Evolutionary conservation across 2,329 filamentous ascomycete species (phyloP).

Genomic region (Diaporthe sp.): DNA sequence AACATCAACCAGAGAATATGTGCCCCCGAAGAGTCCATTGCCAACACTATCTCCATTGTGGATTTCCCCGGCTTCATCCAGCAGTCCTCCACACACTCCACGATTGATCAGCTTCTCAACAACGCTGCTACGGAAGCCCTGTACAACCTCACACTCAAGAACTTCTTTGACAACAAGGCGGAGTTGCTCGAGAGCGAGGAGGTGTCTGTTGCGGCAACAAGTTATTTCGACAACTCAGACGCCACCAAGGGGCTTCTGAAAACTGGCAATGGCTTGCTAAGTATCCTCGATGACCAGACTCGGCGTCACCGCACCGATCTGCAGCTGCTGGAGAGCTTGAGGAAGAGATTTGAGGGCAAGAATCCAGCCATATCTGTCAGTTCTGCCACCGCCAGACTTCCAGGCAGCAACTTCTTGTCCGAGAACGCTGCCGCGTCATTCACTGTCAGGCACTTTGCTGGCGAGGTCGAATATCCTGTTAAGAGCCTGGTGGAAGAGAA

Average conservation of each 20-base stretch:
- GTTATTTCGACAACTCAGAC: constrained; percentile 98
- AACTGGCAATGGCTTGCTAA: constrained; percentile 89
- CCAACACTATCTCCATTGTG: constrained; percentile 93
- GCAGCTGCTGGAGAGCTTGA: constrained; percentile 90
- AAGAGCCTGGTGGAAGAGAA: constrained; percentile 94
- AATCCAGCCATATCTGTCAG: constrained; percentile 89
- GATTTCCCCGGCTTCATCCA: constrained; percentile 97
- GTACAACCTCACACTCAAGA: constrained; percentile 93
- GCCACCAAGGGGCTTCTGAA: constrained; percentile 93
- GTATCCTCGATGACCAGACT: constrained; percentile 96
- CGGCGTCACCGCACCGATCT: constrained; percentile 88
- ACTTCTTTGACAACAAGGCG: constrained; percentile 95
- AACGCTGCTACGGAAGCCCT: constrained; percentile 93
- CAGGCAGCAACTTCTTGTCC: constrained; percentile 90
- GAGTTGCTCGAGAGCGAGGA: constrained; percentile 96
- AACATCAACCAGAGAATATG: constrained; percentile 91
- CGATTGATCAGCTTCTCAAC: constrained; percentile 91
- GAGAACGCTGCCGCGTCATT: constrained; percentile 85
- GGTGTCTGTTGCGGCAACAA: constrained; percentile 88
- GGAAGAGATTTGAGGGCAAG: constrained; percentile 94
- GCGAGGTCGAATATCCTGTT: constrained; percentile 94
- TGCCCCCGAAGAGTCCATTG: constrained; percentile 86
- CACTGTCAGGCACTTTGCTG: constrained; percentile 94
- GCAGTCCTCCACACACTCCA: constrained; percentile 83
- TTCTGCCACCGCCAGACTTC: constrained; percentile 79